Conservation (phyloP, 2,329 filamentous ascomycete genomes). For the Aspergillus caelatus region DNA sequence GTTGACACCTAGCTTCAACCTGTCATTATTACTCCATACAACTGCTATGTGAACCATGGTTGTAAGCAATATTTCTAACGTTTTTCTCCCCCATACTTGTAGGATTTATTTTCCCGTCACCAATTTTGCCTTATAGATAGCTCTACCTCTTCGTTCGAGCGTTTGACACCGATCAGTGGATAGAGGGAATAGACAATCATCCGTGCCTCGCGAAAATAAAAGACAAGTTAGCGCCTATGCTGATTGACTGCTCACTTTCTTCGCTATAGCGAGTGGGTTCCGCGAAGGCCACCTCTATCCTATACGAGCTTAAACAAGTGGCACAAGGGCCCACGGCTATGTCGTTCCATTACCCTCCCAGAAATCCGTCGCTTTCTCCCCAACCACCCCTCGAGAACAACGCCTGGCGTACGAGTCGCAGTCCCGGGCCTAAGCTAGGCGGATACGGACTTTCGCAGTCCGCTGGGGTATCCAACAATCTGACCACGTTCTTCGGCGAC, state of each 20-base stretch:
- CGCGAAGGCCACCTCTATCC: background rate
- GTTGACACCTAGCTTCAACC: conserved; percentile 1
- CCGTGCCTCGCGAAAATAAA: background rate
- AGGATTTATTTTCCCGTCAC: background rate
- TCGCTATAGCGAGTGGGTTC: background rate
- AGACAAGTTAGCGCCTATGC: conserved; percentile 10
- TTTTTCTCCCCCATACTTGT: background rate
- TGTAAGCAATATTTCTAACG: background rate
- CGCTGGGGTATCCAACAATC: conserved; percentile 61
- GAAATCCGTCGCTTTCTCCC: conserved; percentile 69
- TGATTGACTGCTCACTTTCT: background rate
- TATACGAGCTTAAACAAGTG: background rate
- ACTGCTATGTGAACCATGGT: background rate
- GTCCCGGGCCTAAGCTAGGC: conserved; percentile 47
- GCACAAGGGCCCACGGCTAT: conserved; percentile 26
- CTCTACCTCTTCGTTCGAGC: background rate
- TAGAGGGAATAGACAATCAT: background rate
- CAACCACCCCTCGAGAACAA: conserved; percentile 65
- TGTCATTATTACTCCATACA: background rate
- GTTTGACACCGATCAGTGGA: background rate
- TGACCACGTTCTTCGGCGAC: conserved; percentile 66
- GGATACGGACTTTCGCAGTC: conserved; percentile 41
- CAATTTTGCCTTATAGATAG: background rate
- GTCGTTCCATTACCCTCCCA: conserved; percentile 67
- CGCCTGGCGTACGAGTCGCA: conserved; percentile 61